Conservation (phyloP, 441 rosid species). For the Corymbia calophylla region DNA sequence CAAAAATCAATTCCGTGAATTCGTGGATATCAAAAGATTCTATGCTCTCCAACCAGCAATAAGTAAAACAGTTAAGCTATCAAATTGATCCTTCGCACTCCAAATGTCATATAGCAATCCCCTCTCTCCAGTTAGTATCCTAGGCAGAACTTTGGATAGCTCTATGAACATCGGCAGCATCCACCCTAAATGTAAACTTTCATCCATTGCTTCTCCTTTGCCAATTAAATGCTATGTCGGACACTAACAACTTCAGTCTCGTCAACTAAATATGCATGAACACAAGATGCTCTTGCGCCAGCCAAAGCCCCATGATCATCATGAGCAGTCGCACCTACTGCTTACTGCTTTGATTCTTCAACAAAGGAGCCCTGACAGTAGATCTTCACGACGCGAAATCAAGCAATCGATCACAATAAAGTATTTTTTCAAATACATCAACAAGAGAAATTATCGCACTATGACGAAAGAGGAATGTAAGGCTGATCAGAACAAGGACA, state of each 20-base stretch:
- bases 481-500: no score
- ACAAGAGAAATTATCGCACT: no score
- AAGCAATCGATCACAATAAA: no score
- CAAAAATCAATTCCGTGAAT: no score
- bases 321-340: neutral
- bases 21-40: no score
- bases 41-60: no score
- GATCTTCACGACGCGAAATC: neutral
- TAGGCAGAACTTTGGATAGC: rapidly evolving
- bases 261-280: neutral
- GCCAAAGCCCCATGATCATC: neutral
- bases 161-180: neutral
- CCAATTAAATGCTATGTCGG: neutral
- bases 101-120: neutral
- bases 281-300: neutral
- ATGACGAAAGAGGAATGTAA: no score
- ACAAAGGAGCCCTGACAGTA: neutral
- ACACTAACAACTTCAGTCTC: neutral
- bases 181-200: neutral
- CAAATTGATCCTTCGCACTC: neutral
- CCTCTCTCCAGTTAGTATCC: neutral
- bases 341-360: neutral
- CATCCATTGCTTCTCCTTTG: neutral
- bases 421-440: no score
- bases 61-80: neutral